A percentile compares a stretch with the other conserved stretches of the same genome.
Conservation (phyloP, 345 rosid species). For the Syzygium grande region DNA sequence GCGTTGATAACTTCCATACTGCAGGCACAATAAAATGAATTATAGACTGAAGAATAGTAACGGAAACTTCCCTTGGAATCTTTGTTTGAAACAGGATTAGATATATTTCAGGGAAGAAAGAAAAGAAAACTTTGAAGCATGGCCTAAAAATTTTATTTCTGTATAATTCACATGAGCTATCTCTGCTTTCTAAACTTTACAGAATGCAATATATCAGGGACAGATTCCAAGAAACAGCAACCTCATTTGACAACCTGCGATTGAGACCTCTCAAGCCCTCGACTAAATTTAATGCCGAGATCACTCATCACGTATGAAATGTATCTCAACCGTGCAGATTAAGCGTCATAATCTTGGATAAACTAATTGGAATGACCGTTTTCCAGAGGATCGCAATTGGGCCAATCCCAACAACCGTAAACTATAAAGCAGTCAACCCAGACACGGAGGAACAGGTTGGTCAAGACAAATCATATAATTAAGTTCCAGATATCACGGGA, state of each 20-base stretch:
- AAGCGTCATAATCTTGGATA: neutral
- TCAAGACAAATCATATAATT: neutral
- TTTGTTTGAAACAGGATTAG: neutral
- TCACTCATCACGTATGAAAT: neutral
- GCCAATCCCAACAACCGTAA: neutral
- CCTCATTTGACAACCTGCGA: neutral
- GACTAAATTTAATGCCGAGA: neutral
- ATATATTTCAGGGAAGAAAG: neutral
- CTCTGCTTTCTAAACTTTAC: neutral
- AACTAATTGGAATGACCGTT: neutral
- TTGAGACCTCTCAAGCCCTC: neutral
- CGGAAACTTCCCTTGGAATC: neutral
- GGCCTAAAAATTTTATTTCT: neutral
- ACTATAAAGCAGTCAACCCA: neutral
- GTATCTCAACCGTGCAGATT: neutral
- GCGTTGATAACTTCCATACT: conserved; percentile 75
- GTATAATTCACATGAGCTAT: neutral
- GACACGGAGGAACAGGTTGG: neutral
- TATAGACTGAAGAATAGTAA: neutral
- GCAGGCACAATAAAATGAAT: conserved; percentile 2
- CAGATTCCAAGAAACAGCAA: neutral
- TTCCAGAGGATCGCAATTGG: neutral
- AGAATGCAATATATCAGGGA: neutral
- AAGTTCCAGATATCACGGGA: neutral
- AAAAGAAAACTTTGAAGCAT: neutral